These are phyloP conservation scores for Leccinellum albellum DNA, from an alignment of 768 basidiomycete species.

Conservation along the genomic window DNA sequence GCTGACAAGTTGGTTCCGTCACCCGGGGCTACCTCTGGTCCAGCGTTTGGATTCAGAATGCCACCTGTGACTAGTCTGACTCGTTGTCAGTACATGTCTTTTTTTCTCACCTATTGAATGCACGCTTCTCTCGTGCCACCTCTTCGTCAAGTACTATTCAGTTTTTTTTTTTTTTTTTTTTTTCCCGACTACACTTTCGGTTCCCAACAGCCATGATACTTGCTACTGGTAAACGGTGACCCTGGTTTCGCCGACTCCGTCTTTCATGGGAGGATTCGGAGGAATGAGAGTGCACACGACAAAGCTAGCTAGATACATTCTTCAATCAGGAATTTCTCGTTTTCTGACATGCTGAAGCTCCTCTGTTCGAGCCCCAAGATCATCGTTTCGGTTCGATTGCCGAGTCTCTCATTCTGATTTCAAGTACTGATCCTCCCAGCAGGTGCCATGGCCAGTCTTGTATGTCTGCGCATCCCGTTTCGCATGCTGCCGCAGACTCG, in stretches of 20 bases:
- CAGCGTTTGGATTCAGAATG: not conserved
- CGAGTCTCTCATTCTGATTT: not conserved
- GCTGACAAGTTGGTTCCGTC: not conserved
- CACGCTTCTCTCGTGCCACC: not conserved
- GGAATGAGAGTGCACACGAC: not conserved
- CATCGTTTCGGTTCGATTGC: slow-evolving; percentile 5
- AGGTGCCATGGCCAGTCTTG: not conserved
- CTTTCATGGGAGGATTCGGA: not conserved
- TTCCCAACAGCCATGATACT: not conserved
- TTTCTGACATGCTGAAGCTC: not conserved
- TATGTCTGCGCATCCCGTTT: not conserved
- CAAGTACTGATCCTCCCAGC: not conserved
- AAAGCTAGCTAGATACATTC: slow-evolving; percentile 1
- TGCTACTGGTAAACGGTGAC: not conserved
- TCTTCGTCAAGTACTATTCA: too few relatives aligned
- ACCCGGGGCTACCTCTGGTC: not conserved
- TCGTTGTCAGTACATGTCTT: not conserved
- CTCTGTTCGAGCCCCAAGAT: not conserved
- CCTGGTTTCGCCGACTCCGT: not conserved
- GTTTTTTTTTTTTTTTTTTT: too few relatives aligned
- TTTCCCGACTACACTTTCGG: not conserved
- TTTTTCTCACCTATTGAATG: not conserved
- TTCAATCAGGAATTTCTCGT: not conserved
- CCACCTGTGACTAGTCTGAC: not conserved
- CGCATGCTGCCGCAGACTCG: slow-evolving; percentile 8